A percentile compares a stretch with the other conserved stretches of the same genome.
These are phyloP conservation scores for Agastache rugosa DNA, from an alignment of 257 asterid genomes.

Conservation along the genomic window DNA sequence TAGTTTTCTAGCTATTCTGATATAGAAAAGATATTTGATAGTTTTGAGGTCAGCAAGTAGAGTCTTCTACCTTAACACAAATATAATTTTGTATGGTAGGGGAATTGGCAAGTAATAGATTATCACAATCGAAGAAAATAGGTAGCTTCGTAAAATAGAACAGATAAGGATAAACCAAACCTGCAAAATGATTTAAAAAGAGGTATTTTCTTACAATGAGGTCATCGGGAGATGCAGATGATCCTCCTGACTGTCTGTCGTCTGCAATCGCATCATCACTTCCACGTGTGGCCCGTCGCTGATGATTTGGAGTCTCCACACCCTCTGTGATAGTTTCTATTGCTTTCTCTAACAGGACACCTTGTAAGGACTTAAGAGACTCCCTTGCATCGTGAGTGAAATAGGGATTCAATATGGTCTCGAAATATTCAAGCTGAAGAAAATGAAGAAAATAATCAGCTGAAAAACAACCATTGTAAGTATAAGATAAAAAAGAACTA, in stretches of 20 bases:
- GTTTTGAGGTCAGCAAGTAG: not conserved
- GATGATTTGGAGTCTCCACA: slow-evolving; percentile 85
- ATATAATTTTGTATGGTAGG: not conserved
- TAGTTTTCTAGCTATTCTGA: not conserved
- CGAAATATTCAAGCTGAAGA: slow-evolving; percentile 96
- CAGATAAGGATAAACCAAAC: not conserved
- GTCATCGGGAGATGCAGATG: slow-evolving; percentile 91
- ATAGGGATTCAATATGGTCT: slow-evolving; percentile 93
- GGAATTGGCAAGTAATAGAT: slow-evolving; percentile 8
- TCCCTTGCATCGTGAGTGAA: slow-evolving; percentile 95
- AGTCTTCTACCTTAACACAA: not conserved
- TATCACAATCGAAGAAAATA: slow-evolving; percentile 4
- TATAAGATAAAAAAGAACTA: not conserved
- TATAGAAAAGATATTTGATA: not conserved
- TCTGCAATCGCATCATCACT: slow-evolving; percentile 80
- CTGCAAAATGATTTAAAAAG: slow-evolving; percentile 15
- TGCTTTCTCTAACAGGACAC: slow-evolving; percentile 84
- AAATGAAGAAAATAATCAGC: slow-evolving; percentile 34
- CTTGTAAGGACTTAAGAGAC: slow-evolving; percentile 90
- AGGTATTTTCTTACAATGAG: slow-evolving; percentile 66
- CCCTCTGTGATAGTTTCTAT: slow-evolving; percentile 78
- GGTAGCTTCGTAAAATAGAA: not conserved
- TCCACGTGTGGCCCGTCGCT: slow-evolving; percentile 93
- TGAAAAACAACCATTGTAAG: not conserved
- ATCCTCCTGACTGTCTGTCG: slow-evolving; percentile 79